A percentile compares a stretch with the other conserved stretches of the same genome.
These are phyloP conservation scores for Penicillium paradoxum DNA, from an alignment of 495 filamentous ascomycete species.

Conservation along the genomic window DNA sequence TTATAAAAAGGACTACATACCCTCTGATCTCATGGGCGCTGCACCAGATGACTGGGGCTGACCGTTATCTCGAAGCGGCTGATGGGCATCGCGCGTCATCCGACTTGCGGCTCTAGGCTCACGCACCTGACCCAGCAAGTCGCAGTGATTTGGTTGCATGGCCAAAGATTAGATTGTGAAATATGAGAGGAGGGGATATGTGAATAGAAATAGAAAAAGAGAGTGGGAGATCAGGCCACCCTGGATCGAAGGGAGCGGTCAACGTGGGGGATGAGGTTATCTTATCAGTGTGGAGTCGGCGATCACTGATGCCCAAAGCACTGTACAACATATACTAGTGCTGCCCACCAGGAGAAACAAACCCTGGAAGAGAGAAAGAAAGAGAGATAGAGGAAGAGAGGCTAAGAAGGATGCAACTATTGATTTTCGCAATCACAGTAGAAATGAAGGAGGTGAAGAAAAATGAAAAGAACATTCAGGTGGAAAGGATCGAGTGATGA, in stretches of 20 bases:
- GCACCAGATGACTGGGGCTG: slow-evolving; percentile 36
- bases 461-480: neutral
- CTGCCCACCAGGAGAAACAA: neutral
- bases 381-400: neutral
- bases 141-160: slow-evolving; percentile 47
- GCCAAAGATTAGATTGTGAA: slow-evolving; percentile 8
- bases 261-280: slow-evolving; percentile 26
- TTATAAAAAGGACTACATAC: slow-evolving; percentile 29
- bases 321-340: too few species aligned
- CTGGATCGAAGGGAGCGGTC: slow-evolving; percentile 24
- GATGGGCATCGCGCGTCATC: slow-evolving; percentile 37
- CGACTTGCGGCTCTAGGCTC: slow-evolving; percentile 36
- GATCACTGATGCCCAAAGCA: slow-evolving; percentile 26
- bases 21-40: slow-evolving; percentile 44
- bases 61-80: slow-evolving; percentile 30
- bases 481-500: slow-evolving; percentile 16
- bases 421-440: neutral
- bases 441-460: neutral
- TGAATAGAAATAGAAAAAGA: slow-evolving; percentile 10
- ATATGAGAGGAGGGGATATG: slow-evolving; percentile 9
- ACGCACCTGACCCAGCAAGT: slow-evolving; percentile 42
- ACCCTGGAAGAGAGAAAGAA: neutral
- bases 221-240: slow-evolving; percentile 22
- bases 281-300: slow-evolving; percentile 27
- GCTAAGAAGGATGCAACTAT: neutral